Evolutionary conservation across 176 grass and related monocot genomes (phyloP), one percentile per base, ranked within the genome.

Genomic region (Hordeum marinum): DNA sequence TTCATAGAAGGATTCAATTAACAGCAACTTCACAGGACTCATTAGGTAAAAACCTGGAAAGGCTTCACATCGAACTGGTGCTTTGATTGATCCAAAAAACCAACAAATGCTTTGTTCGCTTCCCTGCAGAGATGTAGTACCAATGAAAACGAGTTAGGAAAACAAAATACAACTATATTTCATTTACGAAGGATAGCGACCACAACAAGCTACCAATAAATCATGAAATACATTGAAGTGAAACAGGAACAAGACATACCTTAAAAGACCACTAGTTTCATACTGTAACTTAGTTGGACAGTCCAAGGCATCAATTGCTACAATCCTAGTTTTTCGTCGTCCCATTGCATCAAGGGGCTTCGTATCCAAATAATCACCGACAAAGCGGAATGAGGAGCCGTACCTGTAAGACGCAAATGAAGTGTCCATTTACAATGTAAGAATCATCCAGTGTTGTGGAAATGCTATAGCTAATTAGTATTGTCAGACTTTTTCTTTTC

Each of bases 51-150:
- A 34, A 87, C 93, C 87, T 93, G 85, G 34, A 89, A 91, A 87
- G 80, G 83, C 66, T 86, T 86, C 52, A 72, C 31, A 79, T 15
- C 63, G 11, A 80, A 13, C 17, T 81, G 80, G 72, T 87, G 73
- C 69, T 94, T 95, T 74, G 83, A 80, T 76, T 50, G 70, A 87
- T 93, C 77, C 8, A 85, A n/a, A 85, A 98, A 98, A 11, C 96
- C 96, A 89, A 91, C 95, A 11, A 98, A 95, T 5, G 96, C 96
- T 70, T 98, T 98, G 77, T 94, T 95, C 50, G 85, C 75, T 82
- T 98, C 96, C 89, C 96, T 98, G 85, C 39, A 7, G 15, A 83
- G 15, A 65, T 31, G 17, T 7, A 82, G 20, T 42, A 67, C 50
- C 18, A 8, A 71, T 27, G 24, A 25, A 64, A 86, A 63, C 2